Conservation (phyloP, 148 eudicot species). For the Selenicereus undatus region DNA sequence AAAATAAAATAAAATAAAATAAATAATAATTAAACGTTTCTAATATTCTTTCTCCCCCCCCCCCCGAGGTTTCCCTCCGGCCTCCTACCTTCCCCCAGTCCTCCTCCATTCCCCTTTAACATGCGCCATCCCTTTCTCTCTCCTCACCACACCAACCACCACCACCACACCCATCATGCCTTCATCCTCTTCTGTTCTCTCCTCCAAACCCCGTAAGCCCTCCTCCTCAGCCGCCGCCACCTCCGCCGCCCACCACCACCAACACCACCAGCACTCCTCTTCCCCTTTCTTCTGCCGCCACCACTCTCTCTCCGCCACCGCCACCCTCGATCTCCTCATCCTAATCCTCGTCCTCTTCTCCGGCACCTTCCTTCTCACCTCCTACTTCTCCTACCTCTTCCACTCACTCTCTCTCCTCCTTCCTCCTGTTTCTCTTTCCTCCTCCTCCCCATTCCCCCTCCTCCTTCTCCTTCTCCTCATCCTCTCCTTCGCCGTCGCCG, state of each 20-base stretch:
- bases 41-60: neutral
- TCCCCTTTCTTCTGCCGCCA: conserved; percentile 28
- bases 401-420: conserved; percentile 58
- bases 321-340: conserved; percentile 79
- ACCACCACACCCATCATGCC: conserved; percentile 19
- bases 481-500: conserved; percentile 14
- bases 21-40: neutral
- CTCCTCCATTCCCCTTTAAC: neutral
- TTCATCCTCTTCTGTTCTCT: conserved; percentile 20
- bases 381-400: conserved; percentile 65
- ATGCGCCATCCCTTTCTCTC: conserved; percentile 24
- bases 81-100: neutral
- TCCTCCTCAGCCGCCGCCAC: conserved; percentile 2
- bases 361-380: conserved; percentile 58
- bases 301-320: conserved; percentile 51
- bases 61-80: neutral
- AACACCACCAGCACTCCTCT: conserved; percentile 6
- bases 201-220: conserved; percentile 37
- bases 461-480: conserved; percentile 22
- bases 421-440: conserved; percentile 24
- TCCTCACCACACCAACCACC: conserved; percentile 17
- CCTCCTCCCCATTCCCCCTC: conserved; percentile 16
- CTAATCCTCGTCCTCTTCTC: conserved; percentile 69
- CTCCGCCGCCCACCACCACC: conserved; percentile 6
- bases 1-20: no score